These are phyloP conservation scores for Pezicula radicicola DNA, from an alignment of 2,329 filamentous ascomycete genomes.

Conservation along the genomic window DNA sequence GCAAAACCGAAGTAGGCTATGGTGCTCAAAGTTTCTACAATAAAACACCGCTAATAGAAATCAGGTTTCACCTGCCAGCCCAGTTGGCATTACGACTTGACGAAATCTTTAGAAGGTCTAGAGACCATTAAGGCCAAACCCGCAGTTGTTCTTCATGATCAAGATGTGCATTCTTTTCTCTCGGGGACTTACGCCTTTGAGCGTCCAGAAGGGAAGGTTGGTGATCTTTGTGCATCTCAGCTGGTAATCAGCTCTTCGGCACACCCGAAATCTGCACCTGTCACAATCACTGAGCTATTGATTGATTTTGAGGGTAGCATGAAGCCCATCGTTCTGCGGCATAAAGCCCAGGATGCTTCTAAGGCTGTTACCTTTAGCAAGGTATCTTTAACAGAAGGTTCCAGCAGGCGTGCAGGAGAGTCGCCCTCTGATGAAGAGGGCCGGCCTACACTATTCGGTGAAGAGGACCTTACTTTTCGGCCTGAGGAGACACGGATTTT, in stretches of 20 bases:
- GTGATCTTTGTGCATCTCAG: constrained; percentile 56
- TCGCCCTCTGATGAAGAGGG: constrained; percentile 21
- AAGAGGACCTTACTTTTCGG: constrained; percentile 60
- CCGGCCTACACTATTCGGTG: constrained; percentile 45
- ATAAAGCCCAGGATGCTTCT: constrained; percentile 13
- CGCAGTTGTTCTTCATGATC: constrained; percentile 47
- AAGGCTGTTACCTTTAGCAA: constrained; percentile 10
- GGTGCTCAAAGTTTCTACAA: background rate
- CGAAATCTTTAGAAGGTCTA: constrained; percentile 51
- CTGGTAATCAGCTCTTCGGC: constrained; percentile 56
- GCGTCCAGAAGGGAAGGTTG: constrained; percentile 56
- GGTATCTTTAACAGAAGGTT: constrained; percentile 16
- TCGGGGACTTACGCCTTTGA: constrained; percentile 56
- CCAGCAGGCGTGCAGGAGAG: constrained; percentile 12
- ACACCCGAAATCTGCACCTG: constrained; percentile 45
- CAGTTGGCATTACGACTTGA: constrained; percentile 61
- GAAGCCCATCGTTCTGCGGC: constrained; percentile 48
- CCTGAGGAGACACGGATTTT: constrained; percentile 69
- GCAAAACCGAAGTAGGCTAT: constrained; percentile 50
- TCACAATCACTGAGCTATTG: constrained; percentile 48
- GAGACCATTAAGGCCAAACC: constrained; percentile 40
- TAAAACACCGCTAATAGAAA: constrained; percentile 14
- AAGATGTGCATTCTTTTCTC: constrained; percentile 50
- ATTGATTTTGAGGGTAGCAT: constrained; percentile 57
- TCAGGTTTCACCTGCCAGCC: constrained; percentile 51